These are phyloP conservation scores for Oenanthe javanica DNA, from an alignment of 140 eudicot genomes.

Conservation along the genomic window DNA sequence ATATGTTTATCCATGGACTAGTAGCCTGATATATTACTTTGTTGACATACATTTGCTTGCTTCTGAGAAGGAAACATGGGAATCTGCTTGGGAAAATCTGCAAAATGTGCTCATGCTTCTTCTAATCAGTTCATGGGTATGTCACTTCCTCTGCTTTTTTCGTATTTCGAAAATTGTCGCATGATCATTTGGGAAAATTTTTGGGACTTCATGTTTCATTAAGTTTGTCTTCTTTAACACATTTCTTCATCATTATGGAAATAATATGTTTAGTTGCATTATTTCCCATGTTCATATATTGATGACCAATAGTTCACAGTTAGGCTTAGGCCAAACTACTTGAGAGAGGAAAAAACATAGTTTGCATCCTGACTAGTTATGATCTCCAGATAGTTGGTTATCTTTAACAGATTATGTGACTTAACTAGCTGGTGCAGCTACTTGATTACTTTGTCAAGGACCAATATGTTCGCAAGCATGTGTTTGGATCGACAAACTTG, in stretches of 20 bases:
- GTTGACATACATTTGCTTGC: neutral
- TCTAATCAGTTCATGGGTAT: conserved; percentile 55
- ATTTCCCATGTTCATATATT: too few species aligned
- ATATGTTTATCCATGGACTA: neutral
- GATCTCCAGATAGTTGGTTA: neutral
- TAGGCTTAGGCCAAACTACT: neutral
- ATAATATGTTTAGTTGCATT: neutral
- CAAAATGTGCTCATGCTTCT: conserved; percentile 70
- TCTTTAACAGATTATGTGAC: neutral
- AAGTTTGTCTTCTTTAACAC: too few species aligned
- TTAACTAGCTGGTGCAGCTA: neutral
- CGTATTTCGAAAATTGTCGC: too few species aligned
- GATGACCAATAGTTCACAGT: neutral
- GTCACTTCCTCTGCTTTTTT: neutral
- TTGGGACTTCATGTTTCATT: too few species aligned
- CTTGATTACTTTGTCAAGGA: neutral
- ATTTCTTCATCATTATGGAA: neutral
- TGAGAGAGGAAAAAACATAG: neutral
- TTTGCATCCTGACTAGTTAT: neutral
- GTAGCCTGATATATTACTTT: neutral
- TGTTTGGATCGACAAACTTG: neutral
- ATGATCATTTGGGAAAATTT: too few species aligned
- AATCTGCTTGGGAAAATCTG: conserved; percentile 46
- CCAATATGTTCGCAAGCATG: neutral
- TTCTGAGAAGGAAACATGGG: conserved; percentile 36